A percentile compares a stretch with the other conserved stretches of the same genome.
phyloP scores from a whole-genome alignment of 352 stramenopile species.

The Pythium sp. region DNA sequence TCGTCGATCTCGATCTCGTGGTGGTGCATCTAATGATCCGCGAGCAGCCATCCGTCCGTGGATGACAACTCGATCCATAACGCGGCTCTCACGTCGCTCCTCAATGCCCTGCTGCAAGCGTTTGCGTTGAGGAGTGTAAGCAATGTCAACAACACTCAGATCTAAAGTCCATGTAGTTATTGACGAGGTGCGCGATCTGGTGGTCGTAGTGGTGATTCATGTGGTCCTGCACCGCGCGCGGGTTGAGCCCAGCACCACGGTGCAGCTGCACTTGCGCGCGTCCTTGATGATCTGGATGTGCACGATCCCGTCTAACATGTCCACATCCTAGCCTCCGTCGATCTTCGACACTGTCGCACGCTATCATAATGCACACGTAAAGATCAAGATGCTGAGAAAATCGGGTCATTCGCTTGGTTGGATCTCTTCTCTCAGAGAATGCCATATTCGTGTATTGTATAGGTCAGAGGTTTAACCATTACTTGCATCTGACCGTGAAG shows the following conservation, averaged over 20 bases:
- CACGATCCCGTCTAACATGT: conserved; percentile 66
- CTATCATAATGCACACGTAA: neutral
- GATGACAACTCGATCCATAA: no score
- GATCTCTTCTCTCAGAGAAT: neutral
- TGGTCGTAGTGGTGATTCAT: conserved; percentile 83
- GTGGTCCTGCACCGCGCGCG: conserved; percentile 62
- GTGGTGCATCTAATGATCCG: no score
- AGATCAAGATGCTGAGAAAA: neutral
- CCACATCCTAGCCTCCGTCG: conserved; percentile 51
- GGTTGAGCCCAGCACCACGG: conserved; percentile 58
- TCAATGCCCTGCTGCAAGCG: no score
- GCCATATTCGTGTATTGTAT: neutral
- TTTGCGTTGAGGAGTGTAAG: no score
- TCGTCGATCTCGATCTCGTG: no score
- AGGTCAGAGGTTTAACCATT: neutral
- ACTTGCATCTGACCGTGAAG: neutral
- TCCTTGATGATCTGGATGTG: conserved; percentile 60
- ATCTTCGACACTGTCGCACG: conserved; percentile 20
- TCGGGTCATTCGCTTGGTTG: neutral
- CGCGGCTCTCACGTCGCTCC: no score
- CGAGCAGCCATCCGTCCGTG: no score
- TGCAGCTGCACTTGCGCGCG: conserved; percentile 60
- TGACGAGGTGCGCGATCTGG: conserved; percentile 54
- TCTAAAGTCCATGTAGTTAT: no score
- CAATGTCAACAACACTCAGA: no score